phyloP scores from a whole-genome alignment of 148 eudicot species.

The Rhododendron kiyosumense region DNA sequence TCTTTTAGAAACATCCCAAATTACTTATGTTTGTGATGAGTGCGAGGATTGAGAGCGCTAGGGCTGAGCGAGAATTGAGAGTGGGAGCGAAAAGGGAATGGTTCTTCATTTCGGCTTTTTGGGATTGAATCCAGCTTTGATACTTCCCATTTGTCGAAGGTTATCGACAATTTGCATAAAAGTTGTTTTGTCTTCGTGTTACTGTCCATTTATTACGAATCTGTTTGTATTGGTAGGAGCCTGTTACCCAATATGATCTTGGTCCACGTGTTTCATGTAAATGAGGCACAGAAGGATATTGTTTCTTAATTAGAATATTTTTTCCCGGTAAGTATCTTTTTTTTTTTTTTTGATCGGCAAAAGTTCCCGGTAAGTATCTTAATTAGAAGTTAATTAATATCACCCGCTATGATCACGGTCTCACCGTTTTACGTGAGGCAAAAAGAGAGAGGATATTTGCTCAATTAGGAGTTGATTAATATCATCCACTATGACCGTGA shows the following conservation, averaged over 20 bases:
- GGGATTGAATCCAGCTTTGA: slow-evolving; percentile 7
- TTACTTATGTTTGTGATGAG: background rate
- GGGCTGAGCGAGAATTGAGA: background rate
- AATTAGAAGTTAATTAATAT: background rate
- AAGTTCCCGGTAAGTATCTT: background rate
- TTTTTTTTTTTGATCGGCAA: too few species aligned
- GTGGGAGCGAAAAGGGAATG: background rate
- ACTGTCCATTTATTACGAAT: background rate
- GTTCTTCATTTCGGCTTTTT: background rate
- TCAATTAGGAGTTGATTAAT: background rate
- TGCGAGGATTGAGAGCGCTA: background rate
- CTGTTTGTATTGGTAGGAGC: background rate
- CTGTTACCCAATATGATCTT: background rate
- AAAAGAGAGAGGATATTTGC: background rate
- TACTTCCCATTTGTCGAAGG: slow-evolving; percentile 9
- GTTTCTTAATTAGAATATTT: background rate
- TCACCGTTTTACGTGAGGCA: background rate
- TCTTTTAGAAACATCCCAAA: background rate
- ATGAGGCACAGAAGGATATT: background rate
- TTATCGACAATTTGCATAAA: background rate
- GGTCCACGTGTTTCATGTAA: background rate
- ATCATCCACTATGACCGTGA: background rate
- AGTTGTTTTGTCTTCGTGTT: background rate
- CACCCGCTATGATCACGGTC: background rate
- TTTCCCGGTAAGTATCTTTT: background rate